Conservation (phyloP, 306 rosid genomes). For the Myrica gale region DNA sequence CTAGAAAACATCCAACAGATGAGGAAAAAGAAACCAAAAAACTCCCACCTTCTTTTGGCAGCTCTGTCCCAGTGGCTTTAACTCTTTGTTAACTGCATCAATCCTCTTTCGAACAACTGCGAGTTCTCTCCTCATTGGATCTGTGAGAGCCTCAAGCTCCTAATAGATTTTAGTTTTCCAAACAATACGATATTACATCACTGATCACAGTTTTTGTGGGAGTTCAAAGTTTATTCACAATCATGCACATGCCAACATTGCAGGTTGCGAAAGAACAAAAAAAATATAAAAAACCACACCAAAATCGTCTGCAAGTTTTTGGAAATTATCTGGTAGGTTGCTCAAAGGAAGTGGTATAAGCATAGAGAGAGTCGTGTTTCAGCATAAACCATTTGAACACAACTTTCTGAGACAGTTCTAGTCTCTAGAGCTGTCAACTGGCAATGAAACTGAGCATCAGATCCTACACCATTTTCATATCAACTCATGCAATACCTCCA, state of each 20-base stretch:
- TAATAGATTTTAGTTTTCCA: constrained; percentile 28
- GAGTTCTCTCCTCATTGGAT: constrained; percentile 96
- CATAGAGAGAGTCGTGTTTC: background rate
- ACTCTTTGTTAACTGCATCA: constrained; percentile 87
- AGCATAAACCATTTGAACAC: too few species aligned
- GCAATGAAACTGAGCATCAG: background rate
- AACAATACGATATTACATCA: background rate
- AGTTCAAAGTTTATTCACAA: too few species aligned
- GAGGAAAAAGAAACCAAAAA: background rate
- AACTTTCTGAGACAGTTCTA: too few species aligned
- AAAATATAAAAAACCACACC: background rate
- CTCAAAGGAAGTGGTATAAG: background rate
- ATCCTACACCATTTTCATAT: too few species aligned
- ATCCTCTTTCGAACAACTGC: constrained; percentile 72
- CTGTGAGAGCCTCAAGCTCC: constrained; percentile 90
- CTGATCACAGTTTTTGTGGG: background rate
- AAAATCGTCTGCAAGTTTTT: background rate
- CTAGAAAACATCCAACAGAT: too few species aligned
- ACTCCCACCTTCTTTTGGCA: constrained; percentile 82
- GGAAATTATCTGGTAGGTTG: background rate
- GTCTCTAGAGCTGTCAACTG: too few species aligned
- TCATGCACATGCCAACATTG: background rate
- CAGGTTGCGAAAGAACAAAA: background rate
- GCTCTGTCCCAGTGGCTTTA: constrained; percentile 90
- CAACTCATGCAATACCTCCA: too few species aligned